Conservation (phyloP, 129 eudicot genomes). For the Flaveria brownii region DNA sequence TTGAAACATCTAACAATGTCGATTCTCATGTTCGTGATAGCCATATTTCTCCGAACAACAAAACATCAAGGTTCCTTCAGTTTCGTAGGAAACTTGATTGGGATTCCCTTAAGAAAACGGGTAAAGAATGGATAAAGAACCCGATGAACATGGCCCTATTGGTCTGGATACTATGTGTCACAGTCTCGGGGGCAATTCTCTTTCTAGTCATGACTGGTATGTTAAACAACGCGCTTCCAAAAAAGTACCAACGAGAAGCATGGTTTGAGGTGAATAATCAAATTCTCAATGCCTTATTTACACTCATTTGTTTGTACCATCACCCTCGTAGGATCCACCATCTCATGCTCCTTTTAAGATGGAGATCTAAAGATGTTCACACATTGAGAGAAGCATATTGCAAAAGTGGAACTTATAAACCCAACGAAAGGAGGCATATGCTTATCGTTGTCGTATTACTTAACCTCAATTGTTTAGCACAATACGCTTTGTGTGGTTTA, state of each 20-base stretch:
- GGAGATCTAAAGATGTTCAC: slow-evolving; percentile 68
- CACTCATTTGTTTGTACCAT: slow-evolving; percentile 85
- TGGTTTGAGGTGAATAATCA: slow-evolving; percentile 98
- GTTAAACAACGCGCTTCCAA: slow-evolving; percentile 74
- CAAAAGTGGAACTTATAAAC: slow-evolving; percentile 82
- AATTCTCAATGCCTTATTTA: slow-evolving; percentile 84
- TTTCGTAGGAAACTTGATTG: slow-evolving; percentile 64
- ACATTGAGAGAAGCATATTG: slow-evolving; percentile 68
- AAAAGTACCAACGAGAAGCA: slow-evolving; percentile 69
- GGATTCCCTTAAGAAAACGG: slow-evolving; percentile 44
- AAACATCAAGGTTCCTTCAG: slow-evolving; percentile 38
- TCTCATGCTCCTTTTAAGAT: slow-evolving; percentile 64
- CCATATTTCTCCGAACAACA: slow-evolving; percentile 30
- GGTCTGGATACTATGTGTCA: slow-evolving; percentile 74
- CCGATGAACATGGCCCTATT: slow-evolving; percentile 84
- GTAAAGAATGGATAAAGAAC: slow-evolving; percentile 74
- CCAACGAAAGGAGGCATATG: slow-evolving; percentile 85
- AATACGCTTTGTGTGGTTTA: slow-evolving; percentile 76
- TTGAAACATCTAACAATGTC: slow-evolving; percentile 35
- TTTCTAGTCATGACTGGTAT: slow-evolving; percentile 93
- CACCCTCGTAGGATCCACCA: slow-evolving; percentile 81
- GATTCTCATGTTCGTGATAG: slow-evolving; percentile 16
- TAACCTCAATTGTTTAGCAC: slow-evolving; percentile 87
- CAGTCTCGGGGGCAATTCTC: slow-evolving; percentile 86
- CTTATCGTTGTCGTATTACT: slow-evolving; percentile 66